These are phyloP conservation scores for Calvatia gigantea DNA, from an alignment of 768 basidiomycete species.

Conservation along the genomic window DNA sequence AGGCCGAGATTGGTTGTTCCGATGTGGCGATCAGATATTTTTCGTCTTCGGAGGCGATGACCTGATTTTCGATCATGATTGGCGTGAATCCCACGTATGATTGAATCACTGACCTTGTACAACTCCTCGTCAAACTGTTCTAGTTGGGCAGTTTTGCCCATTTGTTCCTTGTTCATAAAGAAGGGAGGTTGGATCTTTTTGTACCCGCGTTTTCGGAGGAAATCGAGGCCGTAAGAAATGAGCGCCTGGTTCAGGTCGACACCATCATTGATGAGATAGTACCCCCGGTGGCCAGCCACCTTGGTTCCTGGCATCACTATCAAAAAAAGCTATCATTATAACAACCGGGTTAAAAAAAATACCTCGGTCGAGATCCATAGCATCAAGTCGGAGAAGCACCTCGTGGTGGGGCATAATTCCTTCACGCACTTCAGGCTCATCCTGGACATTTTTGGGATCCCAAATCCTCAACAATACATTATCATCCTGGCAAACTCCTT, in stretches of 20 bases:
- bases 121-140: conserved; percentile 98
- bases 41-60: conserved; percentile 87
- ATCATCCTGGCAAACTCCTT: conserved; percentile 63
- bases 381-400: conserved; percentile 88
- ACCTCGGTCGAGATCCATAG: conserved; percentile 97
- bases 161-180: conserved; percentile 97
- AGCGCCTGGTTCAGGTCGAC: conserved; percentile 97
- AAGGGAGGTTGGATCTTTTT: conserved; percentile 97
- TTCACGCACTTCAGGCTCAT: conserved; percentile 64
- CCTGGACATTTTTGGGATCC: conserved; percentile 78
- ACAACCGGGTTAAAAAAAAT: conserved; percentile 16
- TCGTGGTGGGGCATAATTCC: conserved; percentile 97
- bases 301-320: conserved; percentile 65
- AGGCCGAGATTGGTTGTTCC: conserved; percentile 97
- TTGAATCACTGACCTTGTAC: conserved; percentile 71
- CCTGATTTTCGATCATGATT: conserved; percentile 35
- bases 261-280: conserved; percentile 93
- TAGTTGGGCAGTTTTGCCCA: conserved; percentile 97
- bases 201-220: conserved; percentile 76
- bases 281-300: conserved; percentile 92
- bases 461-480: conserved; percentile 79
- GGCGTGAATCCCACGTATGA: neutral
- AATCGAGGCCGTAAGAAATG: conserved; percentile 92
- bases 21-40: conserved; percentile 99
- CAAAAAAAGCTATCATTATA: neutral